Percentiles rank a stretch among this genome's conserved stretches.
Evolutionary conservation across 1,284 basidiomycete species (phyloP).

Genomic region (Trametes versicolor): DNA sequence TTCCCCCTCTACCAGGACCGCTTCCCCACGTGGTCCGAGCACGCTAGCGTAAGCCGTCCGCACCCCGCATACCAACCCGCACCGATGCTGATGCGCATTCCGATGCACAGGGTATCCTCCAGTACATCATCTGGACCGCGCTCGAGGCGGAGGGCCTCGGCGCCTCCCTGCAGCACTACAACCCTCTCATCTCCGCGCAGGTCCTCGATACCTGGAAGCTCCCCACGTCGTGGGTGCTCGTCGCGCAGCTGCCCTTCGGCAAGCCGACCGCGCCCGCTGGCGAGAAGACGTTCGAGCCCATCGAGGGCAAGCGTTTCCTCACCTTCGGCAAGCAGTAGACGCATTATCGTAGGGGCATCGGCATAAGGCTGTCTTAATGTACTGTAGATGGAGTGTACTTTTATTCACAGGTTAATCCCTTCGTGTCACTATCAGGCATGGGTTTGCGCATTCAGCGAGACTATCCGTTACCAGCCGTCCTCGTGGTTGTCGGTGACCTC

Average conservation of each 20-base stretch:
- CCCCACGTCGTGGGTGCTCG: conserved; percentile 37
- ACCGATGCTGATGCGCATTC: conserved; percentile 1
- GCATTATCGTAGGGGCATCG: background rate
- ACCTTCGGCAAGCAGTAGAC: conserved; percentile 34
- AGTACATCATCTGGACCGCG: conserved; percentile 40
- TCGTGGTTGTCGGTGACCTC: no score
- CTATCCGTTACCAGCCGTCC: no score
- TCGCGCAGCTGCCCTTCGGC: conserved; percentile 39
- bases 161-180: conserved; percentile 42
- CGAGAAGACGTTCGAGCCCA: conserved; percentile 36
- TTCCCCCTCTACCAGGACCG: conserved; percentile 39
- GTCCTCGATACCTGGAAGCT: conserved; percentile 38
- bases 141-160: conserved; percentile 41
- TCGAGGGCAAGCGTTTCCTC: conserved; percentile 40
- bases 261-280: conserved; percentile 34
- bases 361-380: background rate
- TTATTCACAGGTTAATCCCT: no score
- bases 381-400: background rate
- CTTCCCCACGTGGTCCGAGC: conserved; percentile 40
- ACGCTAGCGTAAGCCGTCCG: conserved; percentile 31
- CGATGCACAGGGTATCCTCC: conserved; percentile 35
- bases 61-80: background rate
- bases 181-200: conserved; percentile 39
- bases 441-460: no score
- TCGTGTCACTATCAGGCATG: no score